These are phyloP conservation scores for Alternaria viburni DNA, from an alignment of 2,329 filamentous ascomycete species.

Conservation along the genomic window DNA sequence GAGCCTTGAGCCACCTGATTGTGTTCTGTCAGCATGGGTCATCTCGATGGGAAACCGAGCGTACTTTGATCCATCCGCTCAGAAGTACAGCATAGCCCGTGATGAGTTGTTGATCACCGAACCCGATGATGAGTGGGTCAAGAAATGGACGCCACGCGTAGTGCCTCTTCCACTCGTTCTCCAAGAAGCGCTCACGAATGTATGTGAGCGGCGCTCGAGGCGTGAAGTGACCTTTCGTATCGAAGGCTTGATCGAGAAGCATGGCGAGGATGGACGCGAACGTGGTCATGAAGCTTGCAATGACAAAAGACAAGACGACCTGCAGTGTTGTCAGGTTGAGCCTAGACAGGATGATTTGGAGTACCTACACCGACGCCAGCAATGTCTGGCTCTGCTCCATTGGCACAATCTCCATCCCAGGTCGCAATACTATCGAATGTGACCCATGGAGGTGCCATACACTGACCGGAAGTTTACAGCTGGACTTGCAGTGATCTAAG, in stretches of 20 bases:
- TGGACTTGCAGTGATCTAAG: background rate
- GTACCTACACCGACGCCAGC: conserved; percentile 34
- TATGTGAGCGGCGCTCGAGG: conserved; percentile 27
- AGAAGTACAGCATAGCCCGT: conserved; percentile 41
- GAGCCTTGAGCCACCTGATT: conserved; percentile 31
- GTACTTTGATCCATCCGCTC: conserved; percentile 41
- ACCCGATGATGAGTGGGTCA: conserved; percentile 39
- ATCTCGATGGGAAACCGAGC: background rate
- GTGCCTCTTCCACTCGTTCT: conserved; percentile 38
- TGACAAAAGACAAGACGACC: conserved; percentile 41
- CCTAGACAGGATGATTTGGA: background rate
- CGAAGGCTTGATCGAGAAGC: conserved; percentile 40
- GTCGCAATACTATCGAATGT: conserved; percentile 31
- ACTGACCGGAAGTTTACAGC: background rate
- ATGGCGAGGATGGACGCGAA: conserved; percentile 39
- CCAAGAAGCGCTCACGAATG: conserved; percentile 29
- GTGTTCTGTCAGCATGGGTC: background rate
- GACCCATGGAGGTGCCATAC: conserved; percentile 39
- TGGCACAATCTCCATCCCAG: conserved; percentile 27
- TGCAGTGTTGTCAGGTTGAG: background rate
- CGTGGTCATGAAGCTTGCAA: conserved; percentile 40
- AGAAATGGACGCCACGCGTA: conserved; percentile 41
- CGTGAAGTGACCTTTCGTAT: conserved; percentile 33
- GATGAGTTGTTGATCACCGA: conserved; percentile 42
- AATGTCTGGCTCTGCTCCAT: conserved; percentile 39